Percentiles rank a stretch among this genome's conserved stretches.
Conservation (phyloP, 371 early-diverging fungal genomes). For the Mortierella sp. region DNA sequence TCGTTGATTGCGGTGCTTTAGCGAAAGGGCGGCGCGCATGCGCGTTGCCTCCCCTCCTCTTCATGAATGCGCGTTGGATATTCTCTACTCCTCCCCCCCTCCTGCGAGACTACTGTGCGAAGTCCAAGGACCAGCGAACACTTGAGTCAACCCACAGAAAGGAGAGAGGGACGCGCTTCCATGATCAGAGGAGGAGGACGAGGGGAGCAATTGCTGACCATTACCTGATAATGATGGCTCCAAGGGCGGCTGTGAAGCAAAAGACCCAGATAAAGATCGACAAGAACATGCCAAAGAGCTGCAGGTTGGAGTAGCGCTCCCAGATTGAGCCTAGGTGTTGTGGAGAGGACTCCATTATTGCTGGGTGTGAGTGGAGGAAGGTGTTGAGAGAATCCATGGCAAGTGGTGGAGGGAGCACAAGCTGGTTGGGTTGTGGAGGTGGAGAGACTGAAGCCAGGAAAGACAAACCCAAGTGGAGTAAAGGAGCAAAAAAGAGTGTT, state of each 20-base stretch:
- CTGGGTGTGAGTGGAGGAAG: not conserved
- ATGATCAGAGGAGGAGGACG: too few species aligned
- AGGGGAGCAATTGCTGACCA: too few species aligned
- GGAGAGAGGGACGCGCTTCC: not conserved
- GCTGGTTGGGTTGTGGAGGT: not conserved
- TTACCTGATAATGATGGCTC: conserved; percentile 52
- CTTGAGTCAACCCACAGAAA: too few species aligned
- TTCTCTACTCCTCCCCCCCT: too few species aligned
- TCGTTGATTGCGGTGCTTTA: not conserved
- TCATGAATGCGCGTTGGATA: too few species aligned
- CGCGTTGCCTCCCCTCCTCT: too few species aligned
- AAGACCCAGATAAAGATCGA: conserved; percentile 50
- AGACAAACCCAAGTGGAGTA: not conserved
- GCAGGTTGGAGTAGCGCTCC: conserved; percentile 46
- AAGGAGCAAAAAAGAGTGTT: not conserved
- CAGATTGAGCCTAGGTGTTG: conserved; percentile 32
- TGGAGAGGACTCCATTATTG: not conserved
- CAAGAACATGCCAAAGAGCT: conserved; percentile 44
- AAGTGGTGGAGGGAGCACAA: not conserved
- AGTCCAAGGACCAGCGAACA: too few species aligned
- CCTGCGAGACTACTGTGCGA: too few species aligned
- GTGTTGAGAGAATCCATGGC: conserved; percentile 10
- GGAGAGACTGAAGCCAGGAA: not conserved
- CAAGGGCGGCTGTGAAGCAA: conserved; percentile 39
- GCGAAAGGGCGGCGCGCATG: too few species aligned